phyloP scores from a whole-genome alignment of 345 rosid genomes.

The Carallia pectinifolia region DNA sequence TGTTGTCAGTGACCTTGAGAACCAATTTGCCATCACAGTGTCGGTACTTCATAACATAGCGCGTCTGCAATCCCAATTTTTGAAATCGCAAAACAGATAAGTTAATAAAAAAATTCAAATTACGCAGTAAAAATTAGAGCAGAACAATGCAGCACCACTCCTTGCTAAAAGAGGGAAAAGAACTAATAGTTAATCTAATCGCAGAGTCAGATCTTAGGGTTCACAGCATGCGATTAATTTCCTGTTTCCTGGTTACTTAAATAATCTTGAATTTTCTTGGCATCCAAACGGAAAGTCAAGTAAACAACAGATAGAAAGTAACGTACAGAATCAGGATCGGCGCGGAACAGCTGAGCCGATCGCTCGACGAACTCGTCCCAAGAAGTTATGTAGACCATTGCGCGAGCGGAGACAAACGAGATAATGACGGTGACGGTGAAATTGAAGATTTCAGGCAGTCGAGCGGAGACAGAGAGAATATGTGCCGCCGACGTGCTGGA shows the following conservation, averaged over 20 bases:
- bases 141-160: neutral
- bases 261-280: slow-evolving; percentile 4
- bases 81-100: slow-evolving; percentile 3
- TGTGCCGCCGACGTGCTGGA: no score
- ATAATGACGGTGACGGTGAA: neutral
- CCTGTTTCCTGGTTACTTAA: no score
- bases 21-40: slow-evolving; percentile 94
- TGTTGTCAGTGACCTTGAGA: slow-evolving; percentile 97
- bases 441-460: neutral
- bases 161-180: neutral
- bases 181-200: neutral
- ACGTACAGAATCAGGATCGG: slow-evolving; percentile 87
- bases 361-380: slow-evolving; percentile 90
- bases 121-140: neutral
- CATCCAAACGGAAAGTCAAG: slow-evolving; percentile 17
- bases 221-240: neutral
- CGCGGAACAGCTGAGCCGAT: slow-evolving; percentile 62
- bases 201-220: neutral
- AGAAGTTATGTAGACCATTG: slow-evolving; percentile 69
- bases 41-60: slow-evolving; percentile 87
- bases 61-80: slow-evolving; percentile 49
- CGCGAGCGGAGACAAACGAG: neutral
- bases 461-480: no score
- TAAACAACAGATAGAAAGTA: slow-evolving; percentile 2
- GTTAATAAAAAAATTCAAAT: neutral